A percentile compares a stretch with the other conserved stretches of the same genome.
These are phyloP conservation scores for Murraya paniculata DNA, from an alignment of 345 rosid genomes.

Conservation along the genomic window DNA sequence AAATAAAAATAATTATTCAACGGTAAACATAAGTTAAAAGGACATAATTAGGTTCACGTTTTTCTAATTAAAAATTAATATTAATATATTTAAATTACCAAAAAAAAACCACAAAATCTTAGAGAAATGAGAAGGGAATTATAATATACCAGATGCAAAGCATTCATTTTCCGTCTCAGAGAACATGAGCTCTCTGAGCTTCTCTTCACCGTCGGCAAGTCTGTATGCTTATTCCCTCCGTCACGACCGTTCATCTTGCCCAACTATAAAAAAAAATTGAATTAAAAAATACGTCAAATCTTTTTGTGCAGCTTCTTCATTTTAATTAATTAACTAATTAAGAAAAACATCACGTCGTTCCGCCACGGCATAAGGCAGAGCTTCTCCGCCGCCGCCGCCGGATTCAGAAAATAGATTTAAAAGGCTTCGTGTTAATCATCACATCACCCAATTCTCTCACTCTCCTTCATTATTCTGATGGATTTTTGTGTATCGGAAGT, in stretches of 20 bases:
- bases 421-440: too few species aligned
- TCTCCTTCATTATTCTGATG: too few species aligned
- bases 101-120: background rate
- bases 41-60: too few species aligned
- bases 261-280: constrained; percentile 45
- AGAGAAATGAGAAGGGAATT: background rate
- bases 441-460: too few species aligned
- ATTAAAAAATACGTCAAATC: constrained; percentile 65
- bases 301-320: constrained; percentile 81
- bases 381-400: too few species aligned
- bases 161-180: constrained; percentile 74
- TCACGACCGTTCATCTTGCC: constrained; percentile 36
- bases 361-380: too few species aligned
- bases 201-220: constrained; percentile 42
- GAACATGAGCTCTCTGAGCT: constrained; percentile 47
- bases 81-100: background rate
- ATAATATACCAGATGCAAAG: constrained; percentile 52
- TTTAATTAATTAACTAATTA: constrained; percentile 22
- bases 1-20: too few species aligned
- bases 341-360: too few species aligned
- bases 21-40: too few species aligned
- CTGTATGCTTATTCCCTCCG: constrained; percentile 24
- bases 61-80: too few species aligned
- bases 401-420: too few species aligned
- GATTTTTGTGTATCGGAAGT: too few species aligned